Percentiles rank a stretch among this genome's conserved stretches.
Conservation (phyloP, 1,284 basidiomycete species). For the Hypsizygus ulmarius region DNA sequence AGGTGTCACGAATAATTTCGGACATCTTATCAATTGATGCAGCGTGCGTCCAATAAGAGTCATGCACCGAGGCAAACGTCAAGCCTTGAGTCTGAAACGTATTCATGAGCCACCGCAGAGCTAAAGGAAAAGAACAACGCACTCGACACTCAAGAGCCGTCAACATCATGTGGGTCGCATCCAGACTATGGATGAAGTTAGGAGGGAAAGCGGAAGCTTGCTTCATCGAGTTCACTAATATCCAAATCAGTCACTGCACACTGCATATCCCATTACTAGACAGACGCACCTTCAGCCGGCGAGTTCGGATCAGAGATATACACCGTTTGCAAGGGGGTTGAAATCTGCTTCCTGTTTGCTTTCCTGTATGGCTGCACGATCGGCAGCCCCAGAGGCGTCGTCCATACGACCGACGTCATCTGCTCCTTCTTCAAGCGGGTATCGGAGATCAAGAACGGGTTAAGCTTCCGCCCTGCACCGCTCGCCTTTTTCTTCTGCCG, state of each 20-base stretch:
- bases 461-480: conserved; percentile 4
- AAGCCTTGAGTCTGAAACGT: conserved; percentile 58
- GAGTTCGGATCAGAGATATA: conserved; percentile 88
- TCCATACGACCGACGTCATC: conserved; percentile 98
- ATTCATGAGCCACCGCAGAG: not conserved
- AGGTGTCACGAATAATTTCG: conserved; percentile 86
- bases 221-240: conserved; percentile 75
- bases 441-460: conserved; percentile 20
- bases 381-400: conserved; percentile 89
- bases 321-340: conserved; percentile 88
- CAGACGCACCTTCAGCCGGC: conserved; percentile 60
- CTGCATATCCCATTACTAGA: conserved; percentile 3
- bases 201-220: conserved; percentile 98
- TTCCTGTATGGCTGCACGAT: conserved; percentile 98
- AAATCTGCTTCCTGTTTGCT: conserved; percentile 76
- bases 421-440: conserved; percentile 74
- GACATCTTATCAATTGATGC: conserved; percentile 89
- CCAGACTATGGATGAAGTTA: conserved; percentile 97
- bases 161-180: conserved; percentile 99
- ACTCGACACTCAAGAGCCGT: conserved; percentile 91
- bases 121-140: conserved; percentile 27
- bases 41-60: conserved; percentile 99
- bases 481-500: conserved; percentile 2
- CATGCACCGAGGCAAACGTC: conserved; percentile 95
- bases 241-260: conserved; percentile 1